A percentile compares a stretch with the other conserved stretches of the same genome.
Conservation (phyloP, 2,329 filamentous ascomycete species). For the Diplodia intermedia region DNA sequence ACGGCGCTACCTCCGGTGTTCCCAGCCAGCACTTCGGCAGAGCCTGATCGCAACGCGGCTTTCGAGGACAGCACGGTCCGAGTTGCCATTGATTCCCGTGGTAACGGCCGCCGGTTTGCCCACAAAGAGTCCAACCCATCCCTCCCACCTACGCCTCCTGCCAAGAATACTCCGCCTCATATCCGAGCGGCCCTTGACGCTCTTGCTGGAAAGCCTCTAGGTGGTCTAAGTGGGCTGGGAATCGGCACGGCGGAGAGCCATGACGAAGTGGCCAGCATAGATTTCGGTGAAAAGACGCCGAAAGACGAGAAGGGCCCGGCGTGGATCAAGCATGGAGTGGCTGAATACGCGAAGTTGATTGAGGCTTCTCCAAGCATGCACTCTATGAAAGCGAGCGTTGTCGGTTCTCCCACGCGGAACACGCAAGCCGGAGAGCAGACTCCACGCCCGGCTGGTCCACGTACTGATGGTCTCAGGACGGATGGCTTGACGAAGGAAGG, state of each 20-base stretch:
- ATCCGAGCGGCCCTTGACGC: conserved; percentile 12
- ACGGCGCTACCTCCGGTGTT: conserved; percentile 13
- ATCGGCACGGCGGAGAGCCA: background rate
- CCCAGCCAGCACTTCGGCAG: background rate
- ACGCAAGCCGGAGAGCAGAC: background rate
- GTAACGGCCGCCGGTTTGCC: background rate
- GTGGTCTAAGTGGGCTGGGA: background rate
- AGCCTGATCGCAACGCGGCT: conserved; percentile 2
- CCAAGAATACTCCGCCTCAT: conserved; percentile 53
- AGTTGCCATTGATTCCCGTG: background rate
- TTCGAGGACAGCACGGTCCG: background rate
- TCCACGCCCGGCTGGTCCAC: background rate
- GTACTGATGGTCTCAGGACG: conserved; percentile 1
- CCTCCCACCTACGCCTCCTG: conserved; percentile 49
- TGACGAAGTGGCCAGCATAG: conserved; percentile 31
- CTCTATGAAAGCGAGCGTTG: conserved; percentile 32
- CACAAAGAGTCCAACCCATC: conserved; percentile 34
- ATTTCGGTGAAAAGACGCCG: background rate
- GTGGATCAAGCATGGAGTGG: conserved; percentile 34
- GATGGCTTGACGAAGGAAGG: conserved; percentile 18
- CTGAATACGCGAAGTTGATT: conserved; percentile 43
- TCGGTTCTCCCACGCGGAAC: background rate
- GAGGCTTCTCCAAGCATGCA: conserved; percentile 34
- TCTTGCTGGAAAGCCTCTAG: background rate
- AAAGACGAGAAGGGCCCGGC: background rate